Evolutionary conservation across 1,284 basidiomycete species (phyloP).

Genomic region (Sanghuangporus sanghuang): DNA sequence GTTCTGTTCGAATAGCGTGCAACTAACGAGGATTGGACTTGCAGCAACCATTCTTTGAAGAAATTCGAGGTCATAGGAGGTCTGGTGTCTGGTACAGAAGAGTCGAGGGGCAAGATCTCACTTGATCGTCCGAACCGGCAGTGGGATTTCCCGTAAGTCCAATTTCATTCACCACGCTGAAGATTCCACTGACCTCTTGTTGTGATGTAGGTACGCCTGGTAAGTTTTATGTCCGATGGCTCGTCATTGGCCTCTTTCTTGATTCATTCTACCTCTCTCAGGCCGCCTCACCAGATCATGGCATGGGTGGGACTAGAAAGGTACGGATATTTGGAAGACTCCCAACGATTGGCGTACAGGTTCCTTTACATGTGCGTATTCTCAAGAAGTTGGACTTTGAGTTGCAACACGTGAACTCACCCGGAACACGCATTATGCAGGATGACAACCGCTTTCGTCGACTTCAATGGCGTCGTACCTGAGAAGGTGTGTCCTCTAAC

Average conservation of each 20-base stretch:
- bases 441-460: conserved; percentile 90
- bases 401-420: background rate
- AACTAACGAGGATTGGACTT: conserved; percentile 17
- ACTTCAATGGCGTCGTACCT: conserved; percentile 96
- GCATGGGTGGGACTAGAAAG: conserved; percentile 95
- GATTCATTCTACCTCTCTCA: conserved; percentile 31
- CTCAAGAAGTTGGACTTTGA: background rate
- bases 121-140: conserved; percentile 97
- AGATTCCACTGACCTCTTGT: conserved; percentile 14
- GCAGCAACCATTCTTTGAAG: conserved; percentile 76
- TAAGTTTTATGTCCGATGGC: conserved; percentile 23
- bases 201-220: conserved; percentile 56
- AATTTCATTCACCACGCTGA: conserved; percentile 19
- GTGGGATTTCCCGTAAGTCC: conserved; percentile 85
- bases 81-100: conserved; percentile 95
- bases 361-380: conserved; percentile 88
- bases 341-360: conserved; percentile 89
- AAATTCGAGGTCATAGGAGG: conserved; percentile 97
- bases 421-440: conserved; percentile 30
- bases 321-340: conserved; percentile 93
- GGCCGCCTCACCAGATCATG: conserved; percentile 98
- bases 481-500: conserved; percentile 66
- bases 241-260: background rate
- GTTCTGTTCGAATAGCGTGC: conserved; percentile 3
- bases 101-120: conserved; percentile 92